A percentile compares a stretch with the other conserved stretches of the same genome.
Conservation (phyloP, 345 rosid species). For the Euphorbia pulcherrima region DNA sequence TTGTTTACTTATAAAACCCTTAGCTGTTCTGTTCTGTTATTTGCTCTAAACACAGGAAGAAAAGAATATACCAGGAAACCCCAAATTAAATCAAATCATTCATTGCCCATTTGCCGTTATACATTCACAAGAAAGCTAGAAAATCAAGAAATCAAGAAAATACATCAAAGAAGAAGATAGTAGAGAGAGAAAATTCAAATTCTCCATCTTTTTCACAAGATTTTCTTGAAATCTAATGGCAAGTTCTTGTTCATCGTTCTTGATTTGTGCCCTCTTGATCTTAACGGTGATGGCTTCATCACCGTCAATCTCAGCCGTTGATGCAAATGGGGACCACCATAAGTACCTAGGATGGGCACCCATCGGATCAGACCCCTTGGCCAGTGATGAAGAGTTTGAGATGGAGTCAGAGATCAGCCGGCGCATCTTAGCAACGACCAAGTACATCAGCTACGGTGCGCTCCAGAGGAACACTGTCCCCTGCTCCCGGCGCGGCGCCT, state of each 20-base stretch:
- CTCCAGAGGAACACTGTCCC: constrained; percentile 86
- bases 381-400: constrained; percentile 45
- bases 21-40: constrained; percentile 8
- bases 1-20: constrained; percentile 16
- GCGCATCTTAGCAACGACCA: constrained; percentile 70
- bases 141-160: background rate
- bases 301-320: constrained; percentile 28
- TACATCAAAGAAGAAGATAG: background rate
- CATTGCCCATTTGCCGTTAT: background rate
- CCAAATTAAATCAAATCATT: background rate
- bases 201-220: background rate
- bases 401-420: constrained; percentile 76
- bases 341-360: constrained; percentile 46
- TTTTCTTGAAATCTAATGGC: constrained; percentile 22
- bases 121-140: background rate
- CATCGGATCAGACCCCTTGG: constrained; percentile 30
- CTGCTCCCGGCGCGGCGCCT: constrained; percentile 88
- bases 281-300: constrained; percentile 14
- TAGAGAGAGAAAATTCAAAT: background rate
- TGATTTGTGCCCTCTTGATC: constrained; percentile 38
- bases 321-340: constrained; percentile 40
- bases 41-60: background rate
- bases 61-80: background rate
- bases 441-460: constrained; percentile 87
- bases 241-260: constrained; percentile 6